Base-by-base conservation (phyloP, 2,329 filamentous ascomycete genomes). In the Dactylella cylindrospora region DNA sequence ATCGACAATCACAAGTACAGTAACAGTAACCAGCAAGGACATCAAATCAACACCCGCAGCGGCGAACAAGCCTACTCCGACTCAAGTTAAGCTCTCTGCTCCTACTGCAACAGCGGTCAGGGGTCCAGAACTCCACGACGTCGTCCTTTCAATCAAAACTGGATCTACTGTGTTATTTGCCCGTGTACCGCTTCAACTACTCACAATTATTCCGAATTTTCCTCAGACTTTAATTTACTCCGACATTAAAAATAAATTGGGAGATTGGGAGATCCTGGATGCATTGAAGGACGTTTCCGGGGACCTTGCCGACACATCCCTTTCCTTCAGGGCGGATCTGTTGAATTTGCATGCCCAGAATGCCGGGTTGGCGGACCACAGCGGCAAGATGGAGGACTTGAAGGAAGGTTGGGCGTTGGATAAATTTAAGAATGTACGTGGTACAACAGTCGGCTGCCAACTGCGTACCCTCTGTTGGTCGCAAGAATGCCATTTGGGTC, bases 101-200 rank as follows among this genome's bases (percentile, higher is more conserved):
- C n/a, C n/a, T n/a, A n/a, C n/a, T n/a, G n/a, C n/a, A n/a, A n/a
- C n/a, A n/a, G 31, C 57, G 8, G 19, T 62, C 23, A 31, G 57
- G 31, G 41, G 41, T 6, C 35, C 57, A 12, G 43, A 35, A 25
- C 44, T 62, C 25, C 25, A 49, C 23, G 57, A 62, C n/a, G 45
- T 62, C 29, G 57, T 62, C n/a, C 32, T 62, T 7, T 40, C 41
- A n/a, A 62, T 62, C 36, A 62, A 62, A 25, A 62, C 57, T n/a
- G 57, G 57, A 20, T 49, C 57, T 17, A 62, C 57, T 0, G 57
- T 62, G 25, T 54, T 62, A 25, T 49, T 54, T 13, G 41, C 57
- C n/a, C 31, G 57, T 31, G 49, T 62, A 19, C 57, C 57, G 3
- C 49, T 62, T 15, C 57, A 62, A 19, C 29, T 62, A 9, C 29